Base-by-base conservation (phyloP, 108 stramenopile species). In the Fragilaria crotonensis region DNA sequence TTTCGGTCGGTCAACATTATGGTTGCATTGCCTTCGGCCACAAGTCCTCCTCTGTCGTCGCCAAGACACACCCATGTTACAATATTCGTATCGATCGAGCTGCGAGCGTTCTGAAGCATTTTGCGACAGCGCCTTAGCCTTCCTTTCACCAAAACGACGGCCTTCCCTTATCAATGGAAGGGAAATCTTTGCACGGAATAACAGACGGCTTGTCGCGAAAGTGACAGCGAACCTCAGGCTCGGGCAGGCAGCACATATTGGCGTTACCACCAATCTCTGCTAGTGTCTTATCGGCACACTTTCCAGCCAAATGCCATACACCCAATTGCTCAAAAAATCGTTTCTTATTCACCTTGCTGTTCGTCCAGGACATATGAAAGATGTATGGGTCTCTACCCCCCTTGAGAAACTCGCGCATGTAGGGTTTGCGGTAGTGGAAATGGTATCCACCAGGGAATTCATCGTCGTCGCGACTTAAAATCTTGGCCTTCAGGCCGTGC, bases 1-100 rank as follows among this genome's bases (percentile, higher is more conserved):
- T 99, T 22, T 83, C 91, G 27, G 76, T 95, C 2, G 74, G 94
- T 4, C 97, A 98, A 75, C 90, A 92, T 19, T 62, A 4, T 48
- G 0, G 62, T 19, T 30, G 22, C n/a, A 52, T 51, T 23, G 48
- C 41, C 18, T 74, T 76, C 50, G 87, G 79, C 5, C 64, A 79
- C 62, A 17, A 58, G 19, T 25, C 45, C 9, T 50, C 71, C 30
- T 73, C 76, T 17, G 25, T 54, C 7, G 45, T 90, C 19, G 62
- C 57, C 19, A 48, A 45, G 20, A 87, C 89, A 4, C 85, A 94
- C 67, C 87, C 87, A 11, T 67, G 65, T 46, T 94, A 79, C 79
- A 94, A 94, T 74, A 79, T 90, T 50, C 70, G 83, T 20, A 59
- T 76, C 33, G 85, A 83, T 7, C 75, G 85, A 45, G 93, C 73